Conservation (phyloP, 2,329 filamentous ascomycete species). For the Penicillium hesseltinei region DNA sequence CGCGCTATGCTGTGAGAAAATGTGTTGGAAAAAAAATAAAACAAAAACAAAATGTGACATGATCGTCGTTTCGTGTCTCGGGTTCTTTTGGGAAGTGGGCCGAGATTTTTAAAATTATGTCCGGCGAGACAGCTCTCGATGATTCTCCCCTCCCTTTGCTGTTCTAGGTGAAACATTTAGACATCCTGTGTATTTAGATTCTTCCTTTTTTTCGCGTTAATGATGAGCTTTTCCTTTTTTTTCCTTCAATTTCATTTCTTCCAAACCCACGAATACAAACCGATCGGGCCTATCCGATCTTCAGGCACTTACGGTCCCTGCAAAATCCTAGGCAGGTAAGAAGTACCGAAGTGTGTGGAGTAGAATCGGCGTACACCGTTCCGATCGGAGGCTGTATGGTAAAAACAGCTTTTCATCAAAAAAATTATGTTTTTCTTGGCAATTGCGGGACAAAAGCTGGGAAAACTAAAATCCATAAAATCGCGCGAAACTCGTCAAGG, state of each 20-base stretch:
- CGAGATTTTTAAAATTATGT: neutral
- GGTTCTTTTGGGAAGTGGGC: neutral
- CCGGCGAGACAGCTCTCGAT: conserved; percentile 6
- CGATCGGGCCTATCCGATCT: neutral
- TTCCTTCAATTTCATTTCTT: neutral
- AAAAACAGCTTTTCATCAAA: neutral
- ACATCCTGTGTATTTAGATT: conserved; percentile 9
- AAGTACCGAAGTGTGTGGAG: neutral
- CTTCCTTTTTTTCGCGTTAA: neutral
- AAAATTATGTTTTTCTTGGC: neutral
- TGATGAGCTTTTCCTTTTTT: neutral
- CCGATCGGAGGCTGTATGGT: neutral
- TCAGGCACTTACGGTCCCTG: neutral
- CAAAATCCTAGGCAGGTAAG: neutral
- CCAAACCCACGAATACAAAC: neutral
- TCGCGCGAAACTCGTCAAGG: neutral
- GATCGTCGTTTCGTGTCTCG: neutral
- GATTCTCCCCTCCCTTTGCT: conserved; percentile 1
- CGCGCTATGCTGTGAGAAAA: conserved; percentile 34
- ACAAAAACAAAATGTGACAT: neutral
- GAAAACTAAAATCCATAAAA: neutral
- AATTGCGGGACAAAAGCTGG: neutral
- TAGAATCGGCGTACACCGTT: neutral
- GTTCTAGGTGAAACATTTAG: conserved; percentile 9
- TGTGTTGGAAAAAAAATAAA: too few species aligned